A percentile compares a stretch with the other conserved stretches of the same genome.
These are phyloP conservation scores for Backusella sp. DNA, from an alignment of 192 early-diverging fungal genomes.

Conservation along the genomic window DNA sequence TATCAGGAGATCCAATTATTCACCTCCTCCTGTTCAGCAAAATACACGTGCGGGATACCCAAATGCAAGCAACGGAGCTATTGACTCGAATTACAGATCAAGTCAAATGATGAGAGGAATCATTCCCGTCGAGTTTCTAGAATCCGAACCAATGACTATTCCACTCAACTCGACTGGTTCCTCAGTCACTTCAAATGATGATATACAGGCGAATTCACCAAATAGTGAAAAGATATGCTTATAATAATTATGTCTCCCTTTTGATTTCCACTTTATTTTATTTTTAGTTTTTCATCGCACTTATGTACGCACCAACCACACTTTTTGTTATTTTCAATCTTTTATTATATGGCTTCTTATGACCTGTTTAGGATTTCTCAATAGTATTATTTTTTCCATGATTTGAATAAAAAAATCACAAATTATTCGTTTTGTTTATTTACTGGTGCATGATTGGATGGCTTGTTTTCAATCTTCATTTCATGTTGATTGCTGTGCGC, in stretches of 20 bases:
- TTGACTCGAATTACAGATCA: neutral
- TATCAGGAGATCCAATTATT: neutral
- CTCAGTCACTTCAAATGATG: neutral
- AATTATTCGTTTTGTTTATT: neutral
- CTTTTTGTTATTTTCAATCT: neutral
- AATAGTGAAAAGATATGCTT: neutral
- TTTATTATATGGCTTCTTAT: neutral
- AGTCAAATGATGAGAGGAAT: constrained; percentile 13
- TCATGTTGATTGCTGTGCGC: neutral
- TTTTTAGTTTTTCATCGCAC: neutral
- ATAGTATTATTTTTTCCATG: neutral
- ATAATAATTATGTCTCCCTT: neutral
- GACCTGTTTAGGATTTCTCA: neutral
- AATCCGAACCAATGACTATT: neutral
- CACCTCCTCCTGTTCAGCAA: neutral
- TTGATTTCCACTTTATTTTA: neutral
- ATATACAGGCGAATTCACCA: neutral
- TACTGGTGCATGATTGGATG: neutral
- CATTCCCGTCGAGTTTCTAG: constrained; percentile 5
- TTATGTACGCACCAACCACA: neutral
- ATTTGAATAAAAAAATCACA: neutral
- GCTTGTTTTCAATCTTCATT: neutral
- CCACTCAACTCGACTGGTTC: neutral
- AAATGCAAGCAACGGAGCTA: neutral
- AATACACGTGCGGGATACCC: neutral